Evolutionary conservation across 345 rosid species (phyloP), one percentile per base, ranked within the genome.

Genomic region (Nasturtium officinale): DNA sequence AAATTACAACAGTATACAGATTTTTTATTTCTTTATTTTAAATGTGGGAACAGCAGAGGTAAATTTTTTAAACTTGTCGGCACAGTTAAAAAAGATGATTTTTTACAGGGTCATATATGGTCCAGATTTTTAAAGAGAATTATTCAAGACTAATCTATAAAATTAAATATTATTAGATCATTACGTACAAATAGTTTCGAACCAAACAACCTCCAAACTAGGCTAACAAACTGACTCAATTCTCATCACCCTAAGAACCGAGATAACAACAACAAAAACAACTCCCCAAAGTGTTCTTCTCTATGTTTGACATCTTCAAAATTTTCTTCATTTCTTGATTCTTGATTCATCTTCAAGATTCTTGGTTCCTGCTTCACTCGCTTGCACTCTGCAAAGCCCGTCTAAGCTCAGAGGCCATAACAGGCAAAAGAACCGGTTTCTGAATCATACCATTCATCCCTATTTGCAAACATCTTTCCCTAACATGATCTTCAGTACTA

Each of bases 391-490:
- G 94, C 75, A 95, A 63, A 75, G 83, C 96, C 52, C 96, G 77
- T 66, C 76, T 83, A 59, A 95, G 86, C 69, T 95, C 99, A 23
- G 90, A 89, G 17, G 91, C 91, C 89, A 95, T 77, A 52, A 80
- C 89, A 66, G 70, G 96, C 29, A 91, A 82, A 50, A 90, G 85
- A 64, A 87, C 96, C 3, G 99, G 99, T 85, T 91, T 95, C 65
- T 85, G 85, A 16, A 95, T 83, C 83, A 95, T 67, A 26, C 97
- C 96, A 67, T 95, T 91, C 93, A 95, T 90, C 54, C 97, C 97
- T 72, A 57, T 73, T 64, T 86, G 92, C 48, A 84, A 77, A 79
- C 99, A 91, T 67, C 87, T 86, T 66, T 86, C 97, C 78, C 87
- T 78, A 18, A 88, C 65, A 72, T 82, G 76, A 66, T 91, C 97